Conservation (phyloP, 331 rosid genomes). For the Dryas integrifolia region DNA sequence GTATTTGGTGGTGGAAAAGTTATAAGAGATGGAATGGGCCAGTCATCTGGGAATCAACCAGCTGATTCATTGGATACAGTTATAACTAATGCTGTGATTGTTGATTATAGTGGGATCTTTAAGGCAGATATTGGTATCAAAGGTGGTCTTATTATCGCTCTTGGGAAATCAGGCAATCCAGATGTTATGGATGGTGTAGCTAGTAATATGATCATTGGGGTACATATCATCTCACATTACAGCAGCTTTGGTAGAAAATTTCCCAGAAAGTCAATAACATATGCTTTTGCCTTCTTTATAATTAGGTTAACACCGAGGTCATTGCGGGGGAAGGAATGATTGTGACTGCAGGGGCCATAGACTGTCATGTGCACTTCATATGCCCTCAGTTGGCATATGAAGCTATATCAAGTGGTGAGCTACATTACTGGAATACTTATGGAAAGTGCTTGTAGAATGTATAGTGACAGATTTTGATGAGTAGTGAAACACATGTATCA, state of each 20-base stretch:
- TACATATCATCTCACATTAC: constrained; percentile 40
- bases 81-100: constrained; percentile 77
- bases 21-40: constrained; percentile 94
- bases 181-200: constrained; percentile 58
- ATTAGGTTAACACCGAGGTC: constrained; percentile 81
- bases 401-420: constrained; percentile 83
- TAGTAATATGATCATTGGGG: constrained; percentile 59
- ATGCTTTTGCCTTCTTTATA: constrained; percentile 22
- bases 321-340: constrained; percentile 84
- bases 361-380: constrained; percentile 88
- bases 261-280: constrained; percentile 17
- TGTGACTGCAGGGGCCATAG: constrained; percentile 89
- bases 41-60: constrained; percentile 53
- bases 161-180: constrained; percentile 95
- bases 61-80: constrained; percentile 65
- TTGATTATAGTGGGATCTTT: constrained; percentile 79
- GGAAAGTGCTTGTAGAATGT: constrained; percentile 15
- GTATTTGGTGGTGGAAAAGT: constrained; percentile 96
- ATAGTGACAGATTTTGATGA: neutral
- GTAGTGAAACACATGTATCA: neutral
- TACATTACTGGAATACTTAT: constrained; percentile 15
- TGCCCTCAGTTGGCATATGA: constrained; percentile 89
- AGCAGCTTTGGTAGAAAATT: constrained; percentile 5
- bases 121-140: constrained; percentile 91
- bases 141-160: constrained; percentile 46